These are phyloP conservation scores for Wallemia mellicola DNA, from an alignment of 1,284 basidiomycete genomes.

Conservation along the genomic window DNA sequence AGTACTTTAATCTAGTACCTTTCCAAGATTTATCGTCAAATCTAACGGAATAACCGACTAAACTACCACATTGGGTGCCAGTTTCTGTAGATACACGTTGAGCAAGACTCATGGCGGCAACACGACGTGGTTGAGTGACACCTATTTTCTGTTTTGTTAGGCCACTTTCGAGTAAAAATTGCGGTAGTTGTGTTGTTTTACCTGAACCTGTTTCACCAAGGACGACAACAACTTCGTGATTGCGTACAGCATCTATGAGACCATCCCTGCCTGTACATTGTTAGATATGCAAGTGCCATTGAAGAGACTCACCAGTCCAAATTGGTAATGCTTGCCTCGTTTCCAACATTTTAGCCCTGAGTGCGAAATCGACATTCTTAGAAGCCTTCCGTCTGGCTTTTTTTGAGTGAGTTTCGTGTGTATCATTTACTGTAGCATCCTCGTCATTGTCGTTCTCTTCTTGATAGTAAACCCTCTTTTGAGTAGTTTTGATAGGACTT, in stretches of 20 bases:
- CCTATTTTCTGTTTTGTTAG: constrained; percentile 9
- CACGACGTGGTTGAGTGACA: constrained; percentile 62
- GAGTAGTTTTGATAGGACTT: no score
- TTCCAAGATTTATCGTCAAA: constrained; percentile 55
- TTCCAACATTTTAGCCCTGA: not conserved
- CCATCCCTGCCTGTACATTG: constrained; percentile 30
- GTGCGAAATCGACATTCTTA: not conserved
- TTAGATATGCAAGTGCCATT: no score
- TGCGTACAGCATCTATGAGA: constrained; percentile 37
- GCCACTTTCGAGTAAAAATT: constrained; percentile 51
- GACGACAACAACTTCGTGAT: constrained; percentile 65
- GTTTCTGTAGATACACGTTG: constrained; percentile 64
- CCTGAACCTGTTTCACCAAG: constrained; percentile 92
- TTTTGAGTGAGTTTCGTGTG: no score
- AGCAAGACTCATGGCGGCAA: constrained; percentile 79
- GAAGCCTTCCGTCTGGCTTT: not conserved
- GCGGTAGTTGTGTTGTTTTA: constrained; percentile 86
- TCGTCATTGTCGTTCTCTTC: no score
- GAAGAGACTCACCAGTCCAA: not conserved
- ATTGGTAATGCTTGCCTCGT: not conserved
- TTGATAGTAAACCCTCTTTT: no score
- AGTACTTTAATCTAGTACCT: constrained; percentile 63
- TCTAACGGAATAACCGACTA: constrained; percentile 79
- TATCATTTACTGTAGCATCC: no score
- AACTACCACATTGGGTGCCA: constrained; percentile 30